Conservation (phyloP, 2,329 filamentous ascomycete species). For the Zymoseptoria brevis region DNA sequence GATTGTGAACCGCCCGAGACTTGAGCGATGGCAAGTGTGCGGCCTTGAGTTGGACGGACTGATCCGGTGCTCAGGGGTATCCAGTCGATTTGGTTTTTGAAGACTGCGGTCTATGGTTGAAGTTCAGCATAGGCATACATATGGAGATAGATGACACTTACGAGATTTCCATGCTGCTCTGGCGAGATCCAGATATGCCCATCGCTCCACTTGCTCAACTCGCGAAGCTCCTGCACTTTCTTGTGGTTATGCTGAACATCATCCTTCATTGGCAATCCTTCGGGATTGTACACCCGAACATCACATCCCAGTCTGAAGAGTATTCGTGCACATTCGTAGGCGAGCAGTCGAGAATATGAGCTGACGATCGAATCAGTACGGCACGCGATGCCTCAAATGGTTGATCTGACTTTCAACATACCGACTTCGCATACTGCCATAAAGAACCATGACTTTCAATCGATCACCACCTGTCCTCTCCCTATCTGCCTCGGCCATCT, state of each 20-base stretch:
- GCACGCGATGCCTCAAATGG: too few relatives aligned
- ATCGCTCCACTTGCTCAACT: constrained; percentile 56
- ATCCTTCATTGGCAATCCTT: constrained; percentile 55
- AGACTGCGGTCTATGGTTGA: constrained; percentile 46
- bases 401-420: background rate
- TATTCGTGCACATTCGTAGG: constrained; percentile 53
- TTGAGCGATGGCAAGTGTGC: constrained; percentile 55
- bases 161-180: constrained; percentile 59
- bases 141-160: constrained; percentile 23
- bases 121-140: background rate
- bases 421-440: constrained; percentile 48
- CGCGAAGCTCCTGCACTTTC: constrained; percentile 56
- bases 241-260: constrained; percentile 49
- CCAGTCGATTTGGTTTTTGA: constrained; percentile 67
- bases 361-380: constrained; percentile 23
- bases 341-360: constrained; percentile 54
- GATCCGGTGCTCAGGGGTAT: constrained; percentile 55
- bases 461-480: constrained; percentile 30
- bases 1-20: constrained; percentile 58
- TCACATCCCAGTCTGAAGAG: constrained; percentile 59
- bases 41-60: constrained; percentile 58
- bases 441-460: constrained; percentile 52
- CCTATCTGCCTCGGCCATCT: constrained; percentile 45
- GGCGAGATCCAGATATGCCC: constrained; percentile 59
- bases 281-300: constrained; percentile 55